These are phyloP conservation scores for Mycena sp. DNA, from an alignment of 1,284 basidiomycete genomes.

Conservation along the genomic window DNA sequence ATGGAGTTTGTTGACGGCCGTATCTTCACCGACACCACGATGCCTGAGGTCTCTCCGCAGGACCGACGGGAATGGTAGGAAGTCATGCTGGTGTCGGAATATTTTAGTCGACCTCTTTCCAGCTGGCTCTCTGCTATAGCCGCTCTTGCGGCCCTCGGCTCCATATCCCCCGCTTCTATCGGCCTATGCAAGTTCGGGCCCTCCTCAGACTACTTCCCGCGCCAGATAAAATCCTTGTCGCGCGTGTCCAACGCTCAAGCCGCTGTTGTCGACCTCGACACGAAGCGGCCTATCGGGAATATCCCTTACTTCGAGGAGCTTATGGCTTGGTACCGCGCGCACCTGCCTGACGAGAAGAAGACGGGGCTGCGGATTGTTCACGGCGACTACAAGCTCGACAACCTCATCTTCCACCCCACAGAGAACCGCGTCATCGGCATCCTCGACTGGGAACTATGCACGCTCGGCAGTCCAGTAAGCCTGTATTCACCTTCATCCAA, in stretches of 20 bases:
- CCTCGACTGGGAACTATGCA: constrained; percentile 96
- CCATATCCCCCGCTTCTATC: constrained; percentile 75
- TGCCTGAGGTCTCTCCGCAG: constrained; percentile 74
- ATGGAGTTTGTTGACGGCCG: constrained; percentile 95
- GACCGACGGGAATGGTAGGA: constrained; percentile 80
- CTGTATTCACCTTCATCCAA: constrained; percentile 37
- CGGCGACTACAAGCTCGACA: constrained; percentile 97
- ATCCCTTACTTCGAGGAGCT: constrained; percentile 83
- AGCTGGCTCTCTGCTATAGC: constrained; percentile 85
- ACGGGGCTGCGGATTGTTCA: constrained; percentile 86
- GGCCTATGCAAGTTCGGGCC: constrained; percentile 87
- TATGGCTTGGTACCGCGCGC: constrained; percentile 79
- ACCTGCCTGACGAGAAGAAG: constrained; percentile 82
- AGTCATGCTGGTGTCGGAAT: not conserved
- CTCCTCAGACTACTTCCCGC: constrained; percentile 85
- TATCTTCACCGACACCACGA: constrained; percentile 89
- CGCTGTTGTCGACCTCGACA: constrained; percentile 71
- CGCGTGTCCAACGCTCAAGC: constrained; percentile 83
- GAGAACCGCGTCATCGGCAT: constrained; percentile 94
- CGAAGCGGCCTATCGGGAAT: constrained; percentile 66
- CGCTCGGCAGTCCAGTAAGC: constrained; percentile 84
- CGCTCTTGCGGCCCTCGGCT: constrained; percentile 81
- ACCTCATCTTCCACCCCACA: constrained; percentile 93
- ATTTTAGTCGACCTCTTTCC: constrained; percentile 4
- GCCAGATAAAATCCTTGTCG: constrained; percentile 89